A percentile compares a stretch with the other conserved stretches of the same genome.
phyloP scores from a whole-genome alignment of 192 early-diverging fungal species.

The Cladochytrium replicatum region DNA sequence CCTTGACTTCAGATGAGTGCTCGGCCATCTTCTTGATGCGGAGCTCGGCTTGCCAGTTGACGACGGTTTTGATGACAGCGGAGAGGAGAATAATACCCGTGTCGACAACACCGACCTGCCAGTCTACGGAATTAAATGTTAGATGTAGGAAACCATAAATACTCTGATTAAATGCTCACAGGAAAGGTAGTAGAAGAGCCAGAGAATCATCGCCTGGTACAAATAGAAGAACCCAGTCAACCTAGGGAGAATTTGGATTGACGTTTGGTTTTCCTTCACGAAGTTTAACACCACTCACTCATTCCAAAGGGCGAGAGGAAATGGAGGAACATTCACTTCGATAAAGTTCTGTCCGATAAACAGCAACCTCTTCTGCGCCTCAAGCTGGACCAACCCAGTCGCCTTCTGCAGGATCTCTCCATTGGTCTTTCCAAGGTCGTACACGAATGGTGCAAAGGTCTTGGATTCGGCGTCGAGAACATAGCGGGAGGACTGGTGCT shows the following conservation, averaged over 20 bases:
- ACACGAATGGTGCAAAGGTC: slow-evolving; percentile 47
- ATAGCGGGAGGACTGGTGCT: slow-evolving; percentile 64
- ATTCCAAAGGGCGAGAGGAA: too few relatives aligned
- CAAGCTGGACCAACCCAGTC: slow-evolving; percentile 36
- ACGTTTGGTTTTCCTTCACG: too few relatives aligned
- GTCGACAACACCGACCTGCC: slow-evolving; percentile 35
- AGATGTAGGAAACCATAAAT: too few relatives aligned
- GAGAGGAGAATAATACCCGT: slow-evolving; percentile 42
- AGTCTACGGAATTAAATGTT: slow-evolving; percentile 39
- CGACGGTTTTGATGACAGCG: slow-evolving; percentile 36
- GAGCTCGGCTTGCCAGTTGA: slow-evolving; percentile 39
- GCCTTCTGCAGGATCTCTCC: slow-evolving; percentile 15
- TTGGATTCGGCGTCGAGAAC: slow-evolving; percentile 45
- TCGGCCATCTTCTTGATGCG: slow-evolving; percentile 52
- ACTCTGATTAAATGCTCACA: too few relatives aligned
- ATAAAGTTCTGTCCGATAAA: slow-evolving; percentile 63
- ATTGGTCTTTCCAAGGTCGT: slow-evolving; percentile 40
- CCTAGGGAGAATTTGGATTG: too few relatives aligned
- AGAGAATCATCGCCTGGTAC: too few relatives aligned
- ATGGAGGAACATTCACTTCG: too few relatives aligned
- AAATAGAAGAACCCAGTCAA: too few relatives aligned
- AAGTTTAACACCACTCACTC: too few relatives aligned
- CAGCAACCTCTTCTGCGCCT: slow-evolving; percentile 44
- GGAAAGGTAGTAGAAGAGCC: too few relatives aligned
- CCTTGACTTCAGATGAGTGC: slow-evolving; percentile 33